Base-by-base conservation (phyloP, 257 asterid genomes). In the Ligustrum vulgare region DNA sequence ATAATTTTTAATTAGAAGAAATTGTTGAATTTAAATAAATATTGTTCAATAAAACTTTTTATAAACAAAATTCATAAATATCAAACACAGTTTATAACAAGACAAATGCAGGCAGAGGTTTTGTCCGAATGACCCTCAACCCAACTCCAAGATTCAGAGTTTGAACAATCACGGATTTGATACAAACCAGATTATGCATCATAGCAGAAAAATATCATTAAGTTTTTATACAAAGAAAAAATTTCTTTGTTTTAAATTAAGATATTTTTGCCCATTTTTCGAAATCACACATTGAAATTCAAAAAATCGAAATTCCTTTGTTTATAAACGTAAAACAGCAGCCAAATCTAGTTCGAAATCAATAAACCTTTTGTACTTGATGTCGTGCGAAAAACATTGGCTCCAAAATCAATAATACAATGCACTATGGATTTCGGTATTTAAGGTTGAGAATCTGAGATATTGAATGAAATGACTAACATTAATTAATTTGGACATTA, bases 41-140 rank as follows among this genome's bases (percentile, higher is more conserved):
- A 28, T 28, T 28, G 31, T 28, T 28, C 31, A 28, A n/a, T n/a
- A n/a, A n/a, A n/a, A n/a, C 31, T 28, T 0, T 28, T 28, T 28
- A 28, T 28, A 28, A 28, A 28, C 31, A 28, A 28, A 28, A 28
- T 28, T 28, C 31, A 28, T 28, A 28, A 28, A 28, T 28, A 28
- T 28, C 31, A 28, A 28, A 28, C 1, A 28, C 1, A 28, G 31
- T 28, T 28, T 28, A 28, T 28, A 65, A 72, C 66, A 31, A 13
- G 64, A 69, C 31, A 28, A 28, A 58, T 79, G 90, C 86, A 81
- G 84, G 78, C 72, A 75, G 47, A 49, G 70, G 56, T 56, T 72
- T 58, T 8, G 20, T 72, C 7, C 1, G 1, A 35, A 4, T 4
- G 37, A 35, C 37, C 7, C 6, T 35, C 5, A 13, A 12, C 43